These are phyloP conservation scores for Pestalotiopsis fici DNA, from an alignment of 2,329 filamentous ascomycete species.

Conservation along the genomic window DNA sequence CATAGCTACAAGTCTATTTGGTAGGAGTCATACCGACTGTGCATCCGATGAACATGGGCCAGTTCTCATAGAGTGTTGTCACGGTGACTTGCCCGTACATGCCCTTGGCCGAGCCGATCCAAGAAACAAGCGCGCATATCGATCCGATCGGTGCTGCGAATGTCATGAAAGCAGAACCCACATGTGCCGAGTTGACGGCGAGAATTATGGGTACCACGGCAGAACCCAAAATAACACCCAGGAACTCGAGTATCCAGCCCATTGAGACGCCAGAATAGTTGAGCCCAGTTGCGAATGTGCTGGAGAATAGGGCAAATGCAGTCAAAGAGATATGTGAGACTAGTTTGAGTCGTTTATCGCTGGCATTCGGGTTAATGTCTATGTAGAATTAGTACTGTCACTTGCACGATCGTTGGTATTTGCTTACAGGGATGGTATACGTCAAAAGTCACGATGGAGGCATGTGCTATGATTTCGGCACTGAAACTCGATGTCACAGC, in stretches of 20 bases:
- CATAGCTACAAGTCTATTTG: neutral
- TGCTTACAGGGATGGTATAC: conserved; percentile 61
- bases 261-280: conserved; percentile 60
- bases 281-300: conserved; percentile 61
- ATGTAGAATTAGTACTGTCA: neutral
- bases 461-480: conserved; percentile 70
- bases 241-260: conserved; percentile 71
- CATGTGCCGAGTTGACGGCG: conserved; percentile 41
- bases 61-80: conserved; percentile 43
- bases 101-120: conserved; percentile 67
- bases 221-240: conserved; percentile 70
- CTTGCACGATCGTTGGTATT: neutral
- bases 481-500: conserved; percentile 69
- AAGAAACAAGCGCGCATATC: conserved; percentile 61
- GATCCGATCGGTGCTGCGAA: conserved; percentile 54
- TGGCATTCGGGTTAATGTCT: conserved; percentile 66
- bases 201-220: conserved; percentile 67
- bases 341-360: conserved; percentile 64
- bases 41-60: conserved; percentile 15
- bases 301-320: conserved; percentile 62
- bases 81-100: conserved; percentile 62
- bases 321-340: conserved; percentile 66
- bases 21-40: conserved; percentile 7
- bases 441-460: conserved; percentile 70
- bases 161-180: conserved; percentile 8